Evolutionary conservation across 768 basidiomycete species (phyloP).

Genomic region (Pleurotus sapidus): DNA sequence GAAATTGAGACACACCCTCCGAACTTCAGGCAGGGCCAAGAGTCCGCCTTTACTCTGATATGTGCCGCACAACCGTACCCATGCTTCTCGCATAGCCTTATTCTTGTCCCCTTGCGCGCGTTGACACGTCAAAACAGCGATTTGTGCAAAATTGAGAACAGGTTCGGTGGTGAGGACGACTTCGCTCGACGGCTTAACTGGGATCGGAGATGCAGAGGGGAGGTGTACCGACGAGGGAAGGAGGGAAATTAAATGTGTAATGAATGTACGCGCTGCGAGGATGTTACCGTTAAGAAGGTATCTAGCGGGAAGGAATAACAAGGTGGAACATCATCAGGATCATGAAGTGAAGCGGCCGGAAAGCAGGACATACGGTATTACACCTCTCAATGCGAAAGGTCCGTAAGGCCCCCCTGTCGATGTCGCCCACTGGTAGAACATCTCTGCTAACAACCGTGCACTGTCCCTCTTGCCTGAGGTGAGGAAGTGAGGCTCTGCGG

Average conservation of each 20-base stretch:
- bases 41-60: constrained; percentile 74
- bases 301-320: constrained; percentile 28
- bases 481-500: constrained; percentile 81
- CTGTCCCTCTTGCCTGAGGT: constrained; percentile 88
- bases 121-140: constrained; percentile 87
- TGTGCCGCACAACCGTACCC: constrained; percentile 81
- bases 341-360: not conserved
- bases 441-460: constrained; percentile 79
- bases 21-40: constrained; percentile 57
- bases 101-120: constrained; percentile 79
- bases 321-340: not conserved
- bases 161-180: constrained; percentile 73
- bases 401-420: constrained; percentile 51
- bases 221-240: constrained; percentile 50
- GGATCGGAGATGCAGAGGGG: constrained; percentile 41
- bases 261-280: constrained; percentile 91
- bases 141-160: constrained; percentile 85
- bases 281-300: constrained; percentile 87
- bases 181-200: constrained; percentile 51
- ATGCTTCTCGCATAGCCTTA: constrained; percentile 73
- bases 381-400: constrained; percentile 80
- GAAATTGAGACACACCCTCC: constrained; percentile 45
- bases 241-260: constrained; percentile 71
- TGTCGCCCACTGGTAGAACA: constrained; percentile 75
- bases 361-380: constrained; percentile 72